A percentile compares a stretch with the other conserved stretches of the same genome.
Evolutionary conservation across 208 protist species (phyloP).

Genomic region (Acanthamoeba healyi): DNA sequence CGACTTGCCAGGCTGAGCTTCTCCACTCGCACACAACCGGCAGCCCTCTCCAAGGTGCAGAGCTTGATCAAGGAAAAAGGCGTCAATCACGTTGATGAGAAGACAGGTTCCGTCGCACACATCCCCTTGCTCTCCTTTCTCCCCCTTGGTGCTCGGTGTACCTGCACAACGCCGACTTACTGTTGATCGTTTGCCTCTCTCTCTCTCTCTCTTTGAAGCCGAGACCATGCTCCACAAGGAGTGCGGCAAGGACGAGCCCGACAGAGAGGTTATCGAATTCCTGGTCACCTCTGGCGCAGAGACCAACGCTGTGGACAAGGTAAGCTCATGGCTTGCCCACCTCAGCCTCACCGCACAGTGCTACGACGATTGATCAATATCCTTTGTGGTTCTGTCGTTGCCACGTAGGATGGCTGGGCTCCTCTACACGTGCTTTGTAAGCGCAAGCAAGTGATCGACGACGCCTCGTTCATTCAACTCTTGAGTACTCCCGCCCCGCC

Average conservation of each 20-base stretch:
- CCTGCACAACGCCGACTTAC: too few species aligned
- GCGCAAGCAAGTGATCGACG: constrained; percentile 14
- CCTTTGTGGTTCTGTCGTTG: too few species aligned
- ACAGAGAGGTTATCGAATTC: neutral
- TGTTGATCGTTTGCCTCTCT: too few species aligned
- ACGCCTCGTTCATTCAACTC: neutral
- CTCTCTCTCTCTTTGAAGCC: too few species aligned
- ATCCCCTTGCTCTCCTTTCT: too few species aligned
- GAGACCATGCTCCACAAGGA: constrained; percentile 7
- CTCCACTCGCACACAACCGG: neutral
- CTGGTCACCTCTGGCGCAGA: neutral
- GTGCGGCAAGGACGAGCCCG: neutral
- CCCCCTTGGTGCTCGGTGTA: too few species aligned
- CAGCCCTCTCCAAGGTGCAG: neutral
- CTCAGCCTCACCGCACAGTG: too few species aligned
- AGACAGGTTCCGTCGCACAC: too few species aligned
- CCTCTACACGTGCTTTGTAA: constrained; percentile 3
- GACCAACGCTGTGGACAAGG: neutral
- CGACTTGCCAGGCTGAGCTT: neutral
- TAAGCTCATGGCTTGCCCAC: too few species aligned
- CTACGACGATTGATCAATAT: too few species aligned
- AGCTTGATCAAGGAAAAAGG: neutral
- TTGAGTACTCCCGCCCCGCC: neutral
- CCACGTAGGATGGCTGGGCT: constrained; percentile 4
- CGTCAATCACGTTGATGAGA: constrained; percentile 1